Base-by-base conservation (phyloP, 352 stramenopile genomes). In the Saprolegnia diclina region DNA sequence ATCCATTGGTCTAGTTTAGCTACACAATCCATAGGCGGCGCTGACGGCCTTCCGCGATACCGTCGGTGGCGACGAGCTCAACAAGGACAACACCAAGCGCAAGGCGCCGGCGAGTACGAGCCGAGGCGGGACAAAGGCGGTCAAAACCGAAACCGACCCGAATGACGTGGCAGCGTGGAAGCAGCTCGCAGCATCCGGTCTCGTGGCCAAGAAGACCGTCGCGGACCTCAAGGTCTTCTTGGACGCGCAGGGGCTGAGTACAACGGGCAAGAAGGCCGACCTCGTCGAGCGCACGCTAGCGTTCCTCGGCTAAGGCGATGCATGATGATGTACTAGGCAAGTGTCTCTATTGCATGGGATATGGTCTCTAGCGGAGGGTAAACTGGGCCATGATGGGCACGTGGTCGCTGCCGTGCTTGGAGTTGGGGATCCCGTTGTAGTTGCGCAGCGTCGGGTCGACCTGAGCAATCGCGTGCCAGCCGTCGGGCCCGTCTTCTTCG, bases 351-450 rank as follows among this genome's bases (percentile, higher is more conserved):
- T 55, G 14, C 52, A 66, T 56, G 3, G 29, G 29, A 35, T 35
- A 5, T 35, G 13, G 42, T 59, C 1, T 21, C 24, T 59, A 14
- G 24, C 35, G 75, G 56, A 92, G 92, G 56, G 87, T 79, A 70
- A 95, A 90, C 67, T 91, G 82, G 61, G 87, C 82, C 80, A 95
- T 88, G 71, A 95, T 87, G 50, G 87, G 87, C 37, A 95, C 78
- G 73, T 95, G 87, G 73, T 95, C 87, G 63, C 85, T 93, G 56
- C 87, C 87, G 62, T 88, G 91, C 56, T 80, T 74, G 37, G 83
- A 92, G 73, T 95, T 95, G 14, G 87, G 87, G 44, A 95, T 95
- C 63, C 87, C 87, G 54, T 95, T 95, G 75, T 93, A 86, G 74
- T 93, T 95, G 48, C 80, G 80, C 46, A 89, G 74, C 48, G 82